Base-by-base conservation (phyloP, 192 early-diverging fungal genomes). In the Coemansia sp. region DNA sequence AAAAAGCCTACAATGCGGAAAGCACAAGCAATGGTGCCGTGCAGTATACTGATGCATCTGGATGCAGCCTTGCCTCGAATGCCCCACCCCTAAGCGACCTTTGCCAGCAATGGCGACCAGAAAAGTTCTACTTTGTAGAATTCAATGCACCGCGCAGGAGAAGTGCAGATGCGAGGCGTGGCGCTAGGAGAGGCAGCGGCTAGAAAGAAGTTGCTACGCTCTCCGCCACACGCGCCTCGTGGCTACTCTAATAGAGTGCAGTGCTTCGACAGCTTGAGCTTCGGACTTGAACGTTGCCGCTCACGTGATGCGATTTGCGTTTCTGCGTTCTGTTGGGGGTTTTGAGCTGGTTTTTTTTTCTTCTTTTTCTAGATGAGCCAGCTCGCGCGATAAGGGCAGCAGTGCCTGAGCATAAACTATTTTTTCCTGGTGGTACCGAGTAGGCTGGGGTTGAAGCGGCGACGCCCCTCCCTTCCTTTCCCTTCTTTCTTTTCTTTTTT, bases 341-440 rank as follows among this genome's bases (percentile, higher is more conserved):
- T 8, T 23, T 52, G 48, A 52, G 25, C 48, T 26, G 25, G 52
- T 4, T 43, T 43, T n/a, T 43, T 43, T n/a, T 43, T n/a, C n/a
- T n/a, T n/a, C n/a, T n/a, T 26, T 28, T 23, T 23, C 50, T 9
- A 7, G 52, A 12, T 55, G 52, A 55, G 52, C 16, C 52, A 26
- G 33, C 52, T 55, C 52, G 52, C 16, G 52, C 14, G 52, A 55
- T 55, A 31, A 55, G 52, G 26, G n/a, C 48, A 6, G n/a, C 48
- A 6, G 38, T 52, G 48, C 13, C 20, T 47, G 45, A 26, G 4
- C 1, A 13, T 23, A 11, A 26, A 26, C 5, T 26, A n/a, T 52
- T 52, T 50, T 50, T 12, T 12, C 12, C 25, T 26, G 11, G 11
- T 21, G 16, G 41, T 18, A 18, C n/a, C 9, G 8, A 21, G 14